Percentiles rank a stretch among this genome's conserved stretches.
These are phyloP conservation scores for Acer saccharum DNA, from an alignment of 345 rosid genomes.

Conservation along the genomic window DNA sequence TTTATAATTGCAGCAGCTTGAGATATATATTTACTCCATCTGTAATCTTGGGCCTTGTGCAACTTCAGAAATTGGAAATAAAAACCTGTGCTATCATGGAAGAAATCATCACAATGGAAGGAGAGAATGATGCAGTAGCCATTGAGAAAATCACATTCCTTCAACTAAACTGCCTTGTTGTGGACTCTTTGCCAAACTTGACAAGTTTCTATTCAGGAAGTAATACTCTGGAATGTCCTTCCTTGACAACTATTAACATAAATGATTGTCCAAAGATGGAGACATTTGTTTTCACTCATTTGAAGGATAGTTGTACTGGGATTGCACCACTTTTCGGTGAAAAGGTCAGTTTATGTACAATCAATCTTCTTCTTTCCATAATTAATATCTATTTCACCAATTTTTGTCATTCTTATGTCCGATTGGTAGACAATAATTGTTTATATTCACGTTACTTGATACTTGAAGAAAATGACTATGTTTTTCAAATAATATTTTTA, in stretches of 20 bases:
- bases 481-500: too few relatives aligned
- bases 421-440: too few relatives aligned
- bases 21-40: too few relatives aligned
- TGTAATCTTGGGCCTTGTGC: too few relatives aligned
- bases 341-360: slow-evolving; percentile 6
- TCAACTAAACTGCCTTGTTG: neutral
- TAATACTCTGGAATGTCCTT: neutral
- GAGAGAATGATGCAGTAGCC: neutral
- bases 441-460: too few relatives aligned
- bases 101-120: neutral
- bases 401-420: too few relatives aligned
- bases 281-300: neutral
- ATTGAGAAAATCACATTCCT: neutral
- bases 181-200: slow-evolving; percentile 4
- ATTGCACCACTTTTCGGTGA: neutral
- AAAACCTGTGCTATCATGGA: too few relatives aligned
- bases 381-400: too few relatives aligned
- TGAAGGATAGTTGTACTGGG: neutral
- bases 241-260: neutral
- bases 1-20: too few relatives aligned
- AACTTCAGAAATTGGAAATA: too few relatives aligned
- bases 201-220: slow-evolving; percentile 4
- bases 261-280: slow-evolving; percentile 10
- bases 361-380: too few relatives aligned
- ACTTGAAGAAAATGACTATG: too few relatives aligned